These are phyloP conservation scores for Hymenoscyphus scutula DNA, from an alignment of 2,329 filamentous ascomycete genomes.

Conservation along the genomic window DNA sequence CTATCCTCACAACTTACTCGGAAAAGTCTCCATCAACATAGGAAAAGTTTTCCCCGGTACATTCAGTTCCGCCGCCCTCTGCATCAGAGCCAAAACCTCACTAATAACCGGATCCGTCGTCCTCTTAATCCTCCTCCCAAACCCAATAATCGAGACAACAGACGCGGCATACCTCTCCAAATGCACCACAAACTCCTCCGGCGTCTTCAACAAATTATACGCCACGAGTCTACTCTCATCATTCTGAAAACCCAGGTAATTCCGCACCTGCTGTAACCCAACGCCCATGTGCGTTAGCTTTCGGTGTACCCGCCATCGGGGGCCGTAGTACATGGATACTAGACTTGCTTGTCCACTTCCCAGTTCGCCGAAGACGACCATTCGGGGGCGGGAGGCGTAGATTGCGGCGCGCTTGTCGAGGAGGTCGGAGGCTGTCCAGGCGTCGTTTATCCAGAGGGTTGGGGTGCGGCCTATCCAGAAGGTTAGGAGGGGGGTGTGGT, in stretches of 20 bases:
- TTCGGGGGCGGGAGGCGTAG: constrained; percentile 24
- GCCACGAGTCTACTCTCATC: constrained; percentile 27
- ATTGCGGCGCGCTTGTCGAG: constrained; percentile 26
- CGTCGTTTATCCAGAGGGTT: constrained; percentile 25
- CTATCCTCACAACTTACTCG: constrained; percentile 16
- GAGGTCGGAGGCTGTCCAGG: constrained; percentile 24
- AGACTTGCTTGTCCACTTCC: constrained; percentile 24
- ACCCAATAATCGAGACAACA: constrained; percentile 30
- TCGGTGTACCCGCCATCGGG: constrained; percentile 25
- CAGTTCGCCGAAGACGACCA: constrained; percentile 27
- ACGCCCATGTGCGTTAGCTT: constrained; percentile 28
- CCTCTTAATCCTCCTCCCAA: constrained; percentile 23
- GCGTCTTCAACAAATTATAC: constrained; percentile 21
- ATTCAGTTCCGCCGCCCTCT: constrained; percentile 27
- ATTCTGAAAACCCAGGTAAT: constrained; percentile 25
- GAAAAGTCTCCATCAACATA: constrained; percentile 29
- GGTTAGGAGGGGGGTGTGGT: constrained; percentile 25
- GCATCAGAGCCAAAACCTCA: constrained; percentile 27
- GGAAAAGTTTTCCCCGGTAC: constrained; percentile 28
- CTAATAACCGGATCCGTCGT: constrained; percentile 25
- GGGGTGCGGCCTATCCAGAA: constrained; percentile 28
- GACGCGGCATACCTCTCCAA: constrained; percentile 27
- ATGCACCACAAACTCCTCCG: constrained; percentile 25
- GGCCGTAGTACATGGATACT: constrained; percentile 27
- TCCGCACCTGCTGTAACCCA: constrained; percentile 26